These are phyloP conservation scores for Puccinia sorghi DNA, from an alignment of 1,284 basidiomycete species.

Conservation along the genomic window DNA sequence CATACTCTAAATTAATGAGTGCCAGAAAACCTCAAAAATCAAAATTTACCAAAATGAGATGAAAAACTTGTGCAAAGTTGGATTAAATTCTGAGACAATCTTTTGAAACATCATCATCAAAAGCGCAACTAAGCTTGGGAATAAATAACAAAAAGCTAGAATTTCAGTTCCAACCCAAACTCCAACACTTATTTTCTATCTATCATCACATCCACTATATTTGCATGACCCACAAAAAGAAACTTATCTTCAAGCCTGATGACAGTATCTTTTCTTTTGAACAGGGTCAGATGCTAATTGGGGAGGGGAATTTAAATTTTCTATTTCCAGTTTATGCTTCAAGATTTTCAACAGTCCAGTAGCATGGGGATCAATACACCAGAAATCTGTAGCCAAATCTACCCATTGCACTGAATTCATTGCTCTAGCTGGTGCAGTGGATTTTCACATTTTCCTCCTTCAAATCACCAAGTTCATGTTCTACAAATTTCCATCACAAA, in stretches of 20 bases:
- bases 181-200: neutral
- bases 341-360: neutral
- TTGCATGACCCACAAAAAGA: neutral
- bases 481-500: no score
- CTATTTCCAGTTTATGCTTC: neutral
- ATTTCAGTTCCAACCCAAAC: conserved; percentile 14
- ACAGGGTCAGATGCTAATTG: conserved; percentile 16
- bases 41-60: no score
- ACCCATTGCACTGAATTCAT: conserved; percentile 18
- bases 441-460: neutral
- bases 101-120: no score
- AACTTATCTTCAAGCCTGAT: neutral
- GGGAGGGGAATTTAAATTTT: conserved; percentile 25
- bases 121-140: no score
- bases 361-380: conserved; percentile 8
- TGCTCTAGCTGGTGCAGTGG: neutral
- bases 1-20: no score
- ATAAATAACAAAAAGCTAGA: no score
- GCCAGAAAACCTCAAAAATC: no score
- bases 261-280: no score
- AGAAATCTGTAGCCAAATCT: neutral
- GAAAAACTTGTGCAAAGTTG: no score
- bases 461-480: neutral
- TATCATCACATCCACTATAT: conserved; percentile 4
- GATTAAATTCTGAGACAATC: no score